Evolutionary conservation across 306 rosid genomes (phyloP).

Genomic region (Pterocarpus santalinus): DNA sequence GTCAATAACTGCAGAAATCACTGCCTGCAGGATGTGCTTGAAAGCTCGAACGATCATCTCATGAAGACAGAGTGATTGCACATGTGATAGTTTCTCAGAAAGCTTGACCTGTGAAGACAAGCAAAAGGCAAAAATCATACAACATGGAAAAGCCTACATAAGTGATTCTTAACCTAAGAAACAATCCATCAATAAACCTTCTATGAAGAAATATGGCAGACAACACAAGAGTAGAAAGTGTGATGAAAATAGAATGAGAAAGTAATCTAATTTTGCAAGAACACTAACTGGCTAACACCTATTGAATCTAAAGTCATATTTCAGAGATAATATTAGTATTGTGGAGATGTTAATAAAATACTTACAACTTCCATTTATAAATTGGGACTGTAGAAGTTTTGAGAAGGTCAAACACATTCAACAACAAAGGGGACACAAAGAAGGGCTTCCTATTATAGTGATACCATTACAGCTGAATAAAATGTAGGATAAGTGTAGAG

Average conservation of each 20-base stretch:
- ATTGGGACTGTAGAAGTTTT: slow-evolving; percentile 24
- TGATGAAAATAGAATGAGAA: slow-evolving; percentile 43
- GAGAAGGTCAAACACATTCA: slow-evolving; percentile 1
- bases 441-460: slow-evolving; percentile 29
- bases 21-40: slow-evolving; percentile 95
- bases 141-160: slow-evolving; percentile 25
- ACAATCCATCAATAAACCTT: slow-evolving; percentile 31
- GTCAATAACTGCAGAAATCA: slow-evolving; percentile 75
- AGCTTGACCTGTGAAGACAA: slow-evolving; percentile 85
- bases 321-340: slow-evolving; percentile 12
- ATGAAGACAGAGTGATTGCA: slow-evolving; percentile 96
- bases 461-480: slow-evolving; percentile 15
- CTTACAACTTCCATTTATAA: slow-evolving; percentile 24
- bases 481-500: slow-evolving; percentile 41
- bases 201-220: slow-evolving; percentile 35
- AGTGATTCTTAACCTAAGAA: slow-evolving; percentile 35
- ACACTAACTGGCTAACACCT: slow-evolving; percentile 15
- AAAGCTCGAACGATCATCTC: slow-evolving; percentile 98
- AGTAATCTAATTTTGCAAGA: neutral
- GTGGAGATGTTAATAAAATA: slow-evolving; percentile 18
- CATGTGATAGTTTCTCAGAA: slow-evolving; percentile 93
- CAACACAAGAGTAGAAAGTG: slow-evolving; percentile 16
- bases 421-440: slow-evolving; percentile 20
- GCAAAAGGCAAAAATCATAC: slow-evolving; percentile 39
- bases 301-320: slow-evolving; percentile 29